These are phyloP conservation scores for Tuber umbilicatum DNA, from an alignment of 495 filamentous ascomycete species.

Conservation along the genomic window DNA sequence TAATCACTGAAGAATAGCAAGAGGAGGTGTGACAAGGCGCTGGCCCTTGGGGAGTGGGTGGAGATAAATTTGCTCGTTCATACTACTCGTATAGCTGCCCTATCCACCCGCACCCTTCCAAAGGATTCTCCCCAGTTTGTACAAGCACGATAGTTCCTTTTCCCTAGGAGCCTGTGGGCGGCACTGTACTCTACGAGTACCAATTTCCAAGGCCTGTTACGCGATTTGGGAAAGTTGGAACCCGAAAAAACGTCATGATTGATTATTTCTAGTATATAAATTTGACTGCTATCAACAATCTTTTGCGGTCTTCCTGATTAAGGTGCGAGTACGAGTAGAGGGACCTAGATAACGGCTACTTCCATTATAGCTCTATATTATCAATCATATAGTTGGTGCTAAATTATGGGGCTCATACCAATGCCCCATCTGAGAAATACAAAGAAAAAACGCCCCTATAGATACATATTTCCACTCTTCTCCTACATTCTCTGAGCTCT, in stretches of 20 bases:
- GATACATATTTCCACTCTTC: neutral
- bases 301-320: too few species aligned
- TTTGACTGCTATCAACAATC: too few species aligned
- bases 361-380: neutral
- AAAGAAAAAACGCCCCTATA: neutral
- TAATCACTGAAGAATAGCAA: neutral
- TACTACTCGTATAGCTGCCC: too few species aligned
- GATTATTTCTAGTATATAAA: neutral
- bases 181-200: neutral
- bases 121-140: neutral
- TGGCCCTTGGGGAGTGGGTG: neutral
- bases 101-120: neutral
- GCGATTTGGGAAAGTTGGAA: neutral
- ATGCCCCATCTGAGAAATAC: neutral
- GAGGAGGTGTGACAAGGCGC: neutral
- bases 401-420: neutral
- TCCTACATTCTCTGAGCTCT: slow-evolving; percentile 43
- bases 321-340: too few species aligned
- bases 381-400: neutral
- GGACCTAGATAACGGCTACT: neutral
- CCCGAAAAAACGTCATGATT: neutral
- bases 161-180: neutral
- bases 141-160: neutral
- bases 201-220: neutral
- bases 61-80: neutral